Conservation (phyloP, 257 asterid species). For the Capsicum baccatum region DNA sequence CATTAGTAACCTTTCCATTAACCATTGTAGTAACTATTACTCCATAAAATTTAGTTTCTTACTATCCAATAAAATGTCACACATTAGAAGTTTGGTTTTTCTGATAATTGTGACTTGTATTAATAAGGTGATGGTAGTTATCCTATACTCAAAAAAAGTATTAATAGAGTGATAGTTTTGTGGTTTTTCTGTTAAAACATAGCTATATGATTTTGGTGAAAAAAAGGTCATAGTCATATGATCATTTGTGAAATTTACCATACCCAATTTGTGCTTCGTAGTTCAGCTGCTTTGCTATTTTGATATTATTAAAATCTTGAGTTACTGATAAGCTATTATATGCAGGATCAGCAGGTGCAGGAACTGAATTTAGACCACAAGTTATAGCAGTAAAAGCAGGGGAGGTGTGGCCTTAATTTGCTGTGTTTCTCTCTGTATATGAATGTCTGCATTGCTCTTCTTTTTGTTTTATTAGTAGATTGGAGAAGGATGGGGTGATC, state of each 20-base stretch:
- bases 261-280: not conserved
- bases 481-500: not conserved
- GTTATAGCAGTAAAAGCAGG: conserved; percentile 35
- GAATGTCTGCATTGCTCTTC: not conserved
- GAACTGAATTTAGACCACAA: conserved; percentile 33
- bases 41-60: not conserved
- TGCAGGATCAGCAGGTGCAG: conserved; percentile 35
- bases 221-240: not conserved
- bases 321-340: conserved; percentile 24
- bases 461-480: conserved; percentile 19
- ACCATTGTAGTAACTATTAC: not conserved
- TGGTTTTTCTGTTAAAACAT: not conserved
- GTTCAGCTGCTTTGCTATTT: not conserved
- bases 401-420: conserved; percentile 31
- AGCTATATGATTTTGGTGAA: conserved; percentile 1
- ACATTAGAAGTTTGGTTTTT: not conserved
- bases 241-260: not conserved
- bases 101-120: too few species aligned
- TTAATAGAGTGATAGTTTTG: not conserved
- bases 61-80: not conserved
- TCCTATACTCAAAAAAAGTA: too few species aligned
- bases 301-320: not conserved
- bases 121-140: not conserved
- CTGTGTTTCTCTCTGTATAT: conserved; percentile 5
- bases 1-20: not conserved